Percentiles rank a stretch among this genome's conserved stretches.
phyloP scores from a whole-genome alignment of 305 asterid species.

The Caryopteris hybrid region DNA sequence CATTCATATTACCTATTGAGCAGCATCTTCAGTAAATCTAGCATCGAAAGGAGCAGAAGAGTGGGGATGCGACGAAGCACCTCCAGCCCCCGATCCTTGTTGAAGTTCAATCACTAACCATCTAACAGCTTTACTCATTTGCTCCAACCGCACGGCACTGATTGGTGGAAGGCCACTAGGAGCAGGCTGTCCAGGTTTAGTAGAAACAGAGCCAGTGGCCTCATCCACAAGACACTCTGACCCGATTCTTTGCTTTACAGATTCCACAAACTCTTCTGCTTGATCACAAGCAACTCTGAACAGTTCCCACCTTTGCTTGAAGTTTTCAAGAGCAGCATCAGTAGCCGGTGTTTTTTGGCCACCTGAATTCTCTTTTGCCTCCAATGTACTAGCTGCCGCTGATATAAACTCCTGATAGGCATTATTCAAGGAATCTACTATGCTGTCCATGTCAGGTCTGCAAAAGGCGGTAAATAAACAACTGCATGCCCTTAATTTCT shows the following conservation, averaged over 20 bases:
- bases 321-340: constrained; percentile 81
- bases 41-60: constrained; percentile 89
- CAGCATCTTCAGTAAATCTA: constrained; percentile 76
- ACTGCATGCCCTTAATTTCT: neutral
- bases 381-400: constrained; percentile 63
- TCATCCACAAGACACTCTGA: constrained; percentile 97
- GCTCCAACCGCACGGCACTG: constrained; percentile 96
- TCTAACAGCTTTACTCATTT: constrained; percentile 97
- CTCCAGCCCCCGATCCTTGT: constrained; percentile 72
- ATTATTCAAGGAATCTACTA: constrained; percentile 61
- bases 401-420: constrained; percentile 79
- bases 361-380: constrained; percentile 55
- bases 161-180: constrained; percentile 76
- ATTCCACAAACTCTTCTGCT: constrained; percentile 92
- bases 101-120: constrained; percentile 90
- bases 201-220: constrained; percentile 80
- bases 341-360: constrained; percentile 66
- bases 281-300: constrained; percentile 89
- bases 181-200: constrained; percentile 53
- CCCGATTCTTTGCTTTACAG: constrained; percentile 96
- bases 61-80: constrained; percentile 51
- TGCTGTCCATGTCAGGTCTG: constrained; percentile 55
- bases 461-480: neutral
- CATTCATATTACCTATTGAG: constrained; percentile 53
- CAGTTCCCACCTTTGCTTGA: constrained; percentile 88